Conservation (phyloP, 331 rosid genomes). For the Malus hybrid region DNA sequence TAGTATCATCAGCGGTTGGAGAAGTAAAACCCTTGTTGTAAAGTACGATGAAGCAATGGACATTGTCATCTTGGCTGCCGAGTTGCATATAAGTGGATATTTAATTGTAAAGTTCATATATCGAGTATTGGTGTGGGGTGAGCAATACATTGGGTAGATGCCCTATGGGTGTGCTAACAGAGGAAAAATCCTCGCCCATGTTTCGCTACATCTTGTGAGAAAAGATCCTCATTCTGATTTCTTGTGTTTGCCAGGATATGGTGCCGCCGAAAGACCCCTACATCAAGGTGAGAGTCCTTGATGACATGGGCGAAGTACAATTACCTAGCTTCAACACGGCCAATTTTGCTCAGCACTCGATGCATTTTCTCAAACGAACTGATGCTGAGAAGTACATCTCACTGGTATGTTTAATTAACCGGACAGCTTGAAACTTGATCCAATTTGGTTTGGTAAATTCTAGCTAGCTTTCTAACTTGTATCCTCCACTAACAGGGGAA, state of each 20-base stretch:
- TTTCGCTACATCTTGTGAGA: neutral
- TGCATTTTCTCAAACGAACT: constrained; percentile 89
- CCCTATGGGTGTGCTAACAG: no score
- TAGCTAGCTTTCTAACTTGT: constrained; percentile 5
- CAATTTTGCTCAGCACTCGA: constrained; percentile 69
- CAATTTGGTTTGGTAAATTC: neutral
- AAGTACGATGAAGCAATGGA: no score
- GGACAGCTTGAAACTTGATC: neutral
- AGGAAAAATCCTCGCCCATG: no score
- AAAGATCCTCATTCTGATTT: constrained; percentile 1
- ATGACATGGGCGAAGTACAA: constrained; percentile 73
- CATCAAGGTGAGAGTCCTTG: constrained; percentile 82
- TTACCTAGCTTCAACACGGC: constrained; percentile 70
- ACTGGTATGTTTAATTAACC: constrained; percentile 32
- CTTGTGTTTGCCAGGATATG: constrained; percentile 65
- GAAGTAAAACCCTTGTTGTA: no score
- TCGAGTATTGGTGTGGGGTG: no score
- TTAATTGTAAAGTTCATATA: no score
- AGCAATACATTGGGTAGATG: no score
- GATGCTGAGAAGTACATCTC: constrained; percentile 81
- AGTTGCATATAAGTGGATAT: no score
- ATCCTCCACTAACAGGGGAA: constrained; percentile 49
- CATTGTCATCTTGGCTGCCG: no score
- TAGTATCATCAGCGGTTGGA: no score
- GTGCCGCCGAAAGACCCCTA: constrained; percentile 97